These are phyloP conservation scores for Pythium monospermum DNA, from an alignment of 352 stramenopile genomes.

Conservation along the genomic window DNA sequence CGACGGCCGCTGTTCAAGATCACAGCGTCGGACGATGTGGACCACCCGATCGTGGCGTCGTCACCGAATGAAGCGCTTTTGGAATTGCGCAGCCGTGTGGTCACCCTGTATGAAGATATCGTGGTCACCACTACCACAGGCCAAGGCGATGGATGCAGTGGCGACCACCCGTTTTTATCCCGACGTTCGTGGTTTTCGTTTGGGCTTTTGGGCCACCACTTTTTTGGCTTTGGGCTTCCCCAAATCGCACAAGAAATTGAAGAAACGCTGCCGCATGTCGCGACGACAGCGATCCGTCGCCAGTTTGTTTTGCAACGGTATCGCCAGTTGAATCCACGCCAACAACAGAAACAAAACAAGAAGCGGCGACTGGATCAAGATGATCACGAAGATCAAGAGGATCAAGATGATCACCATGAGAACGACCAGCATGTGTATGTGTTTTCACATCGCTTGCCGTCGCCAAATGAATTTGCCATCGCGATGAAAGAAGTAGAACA, in stretches of 20 bases:
- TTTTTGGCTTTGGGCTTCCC: constrained; percentile 77
- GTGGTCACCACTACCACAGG: too few species aligned
- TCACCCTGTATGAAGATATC: constrained; percentile 70
- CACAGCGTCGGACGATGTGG: constrained; percentile 60
- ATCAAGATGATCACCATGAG: constrained; percentile 13
- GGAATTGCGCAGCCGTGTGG: constrained; percentile 61
- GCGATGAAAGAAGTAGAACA: constrained; percentile 81
- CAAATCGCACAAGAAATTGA: constrained; percentile 68
- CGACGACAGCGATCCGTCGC: constrained; percentile 60
- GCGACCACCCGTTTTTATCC: constrained; percentile 68
- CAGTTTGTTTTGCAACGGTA: constrained; percentile 27
- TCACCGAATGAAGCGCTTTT: constrained; percentile 67
- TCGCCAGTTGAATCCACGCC: constrained; percentile 7
- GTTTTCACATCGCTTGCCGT: constrained; percentile 82
- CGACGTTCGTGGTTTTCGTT: constrained; percentile 81
- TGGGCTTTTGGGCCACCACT: constrained; percentile 64
- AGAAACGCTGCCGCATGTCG: constrained; percentile 57
- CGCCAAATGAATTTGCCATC: constrained; percentile 62
- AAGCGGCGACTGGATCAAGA: constrained; percentile 25
- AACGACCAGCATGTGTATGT: constrained; percentile 60
- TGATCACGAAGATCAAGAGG: constrained; percentile 1
- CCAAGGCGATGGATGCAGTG: too few species aligned
- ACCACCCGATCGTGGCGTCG: constrained; percentile 54
- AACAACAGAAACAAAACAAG: constrained; percentile 24
- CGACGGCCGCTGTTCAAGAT: constrained; percentile 69